Percentiles rank a stretch among this genome's conserved stretches.
These are phyloP conservation scores for Spraguea lophii DNA, from an alignment of 371 early-diverging fungal genomes.

Conservation along the genomic window DNA sequence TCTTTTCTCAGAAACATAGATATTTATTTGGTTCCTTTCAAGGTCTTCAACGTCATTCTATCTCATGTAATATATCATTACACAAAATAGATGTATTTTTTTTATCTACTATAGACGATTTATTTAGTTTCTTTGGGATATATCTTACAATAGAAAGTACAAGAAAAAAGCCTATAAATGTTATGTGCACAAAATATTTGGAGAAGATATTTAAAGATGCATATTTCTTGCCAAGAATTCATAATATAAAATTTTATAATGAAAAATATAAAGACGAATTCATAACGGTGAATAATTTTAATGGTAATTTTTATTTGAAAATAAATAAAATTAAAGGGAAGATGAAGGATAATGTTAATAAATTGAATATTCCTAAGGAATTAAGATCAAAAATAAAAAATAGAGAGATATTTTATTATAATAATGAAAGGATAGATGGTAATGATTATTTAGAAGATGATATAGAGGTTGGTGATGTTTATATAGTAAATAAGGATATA, in stretches of 20 bases:
- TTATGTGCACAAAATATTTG: constrained; percentile 1
- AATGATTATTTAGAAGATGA: constrained; percentile 18
- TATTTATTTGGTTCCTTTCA: constrained; percentile 37
- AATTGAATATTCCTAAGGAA: constrained; percentile 15
- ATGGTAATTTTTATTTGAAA: constrained; percentile 13
- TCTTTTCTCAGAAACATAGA: constrained; percentile 13
- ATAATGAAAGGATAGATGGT: constrained; percentile 16
- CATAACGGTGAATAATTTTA: constrained; percentile 4
- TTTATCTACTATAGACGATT: constrained; percentile 2
- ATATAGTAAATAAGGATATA: constrained; percentile 5
- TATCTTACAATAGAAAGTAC: constrained; percentile 27
- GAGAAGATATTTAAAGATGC: background rate
- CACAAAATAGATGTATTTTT: constrained; percentile 16
- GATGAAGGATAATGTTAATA: constrained; percentile 20
- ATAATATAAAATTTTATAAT: constrained; percentile 4
- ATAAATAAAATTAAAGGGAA: constrained; percentile 19
- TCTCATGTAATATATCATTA: constrained; percentile 14
- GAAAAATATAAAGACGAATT: constrained; percentile 5
- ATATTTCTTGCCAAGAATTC: background rate
- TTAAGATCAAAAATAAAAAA: constrained; percentile 9
- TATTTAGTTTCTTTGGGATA: constrained; percentile 25
- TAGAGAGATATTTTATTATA: background rate
- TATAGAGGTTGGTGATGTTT: constrained; percentile 8
- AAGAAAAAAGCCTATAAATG: constrained; percentile 2
- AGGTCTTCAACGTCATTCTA: constrained; percentile 40